Base-by-base conservation (phyloP, 176 grass and related monocot genomes). In the Hyparrhenia diplandra region DNA sequence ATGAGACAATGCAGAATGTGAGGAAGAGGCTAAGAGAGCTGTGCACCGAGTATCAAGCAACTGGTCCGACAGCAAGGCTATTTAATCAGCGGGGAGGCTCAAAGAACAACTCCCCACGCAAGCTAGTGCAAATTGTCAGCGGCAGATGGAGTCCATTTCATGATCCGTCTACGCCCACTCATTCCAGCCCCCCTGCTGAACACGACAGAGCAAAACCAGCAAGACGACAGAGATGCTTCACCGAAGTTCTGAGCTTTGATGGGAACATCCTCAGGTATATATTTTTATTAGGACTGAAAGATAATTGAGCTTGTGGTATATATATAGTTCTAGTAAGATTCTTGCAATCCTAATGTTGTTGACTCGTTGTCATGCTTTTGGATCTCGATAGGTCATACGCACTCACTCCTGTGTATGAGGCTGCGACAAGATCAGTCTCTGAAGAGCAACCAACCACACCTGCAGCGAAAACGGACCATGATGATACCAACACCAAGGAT, bases 181-280 rank as follows among this genome's bases (percentile, higher is more conserved):
- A 79, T 80, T 62, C 41, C 78, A 82, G 67, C n/a, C 76, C 78
- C 75, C 85, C 82, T 0, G 64, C 62, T 41, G 90, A 90, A 29
- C 61, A 89, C 14, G 71, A 91, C 36, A 83, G 54, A 42, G 79
- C 92, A 32, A 95, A 92, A 68, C 82, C 94, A n/a, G 57, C 83
- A 58, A 88, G 77, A 79, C 73, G 84, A 14, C 90, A 89, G 59
- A 91, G 77, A 67, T 87, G 90, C 42, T 85, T 86, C 69, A 91
- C 90, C 64, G 90, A 98, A 88, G 90, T 98, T 82, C 76, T 98
- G 18, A 98, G 92, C 84, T 98, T 95, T 31, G 96, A 98, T 34
- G 92, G 92, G 29, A 95, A 73, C 80, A 93, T 98, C 54, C 92
- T 98, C 75, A 93, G 96, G 96, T 98, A 85, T 20, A 21, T 74